Base-by-base conservation (phyloP, 148 eudicot genomes). In the Cornus florida region DNA sequence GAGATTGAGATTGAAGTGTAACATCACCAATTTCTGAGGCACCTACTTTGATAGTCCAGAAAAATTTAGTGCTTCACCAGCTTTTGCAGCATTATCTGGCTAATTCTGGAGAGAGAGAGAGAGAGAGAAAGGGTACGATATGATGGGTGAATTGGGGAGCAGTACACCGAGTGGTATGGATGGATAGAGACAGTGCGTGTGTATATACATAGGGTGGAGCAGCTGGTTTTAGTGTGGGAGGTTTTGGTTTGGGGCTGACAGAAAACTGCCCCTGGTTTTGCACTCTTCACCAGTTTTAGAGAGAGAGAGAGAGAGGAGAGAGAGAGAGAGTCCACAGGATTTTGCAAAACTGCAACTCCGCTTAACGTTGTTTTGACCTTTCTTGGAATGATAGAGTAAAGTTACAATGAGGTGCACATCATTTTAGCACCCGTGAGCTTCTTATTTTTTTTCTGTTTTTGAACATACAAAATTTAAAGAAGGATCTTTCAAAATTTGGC, bases 251-350 rank as follows among this genome's bases (percentile, higher is more conserved):
- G 28, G 60, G 22, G 79, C 59, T 16, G 76, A 83, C 84, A 73
- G 88, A 77, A 87, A 80, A 84, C 84, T 82, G 89, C 91, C 91
- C 91, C 81, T 91, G 84, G 94, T 89, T 87, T 91, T 87, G 80
- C 69, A 32, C 77, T 35, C 59, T 53, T 38, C 69, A 74, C 39
- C 75, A 43, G 65, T 6, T n/a, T 62, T 62, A 72, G 76, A 64
- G 82, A 75, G 71, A 13, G 12, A 75, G 83, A 13, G 12, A 75
- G 83, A 13, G 12, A 75, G 83, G n/a, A 76, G 77, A 33, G 48
- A 20, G 46, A 12, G 65, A 14, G 17, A 13, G 12, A 75, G 83
- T 64, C 64, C 86, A 86, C 86, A 68, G 88, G 74, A 81, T 81
- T 81, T 12, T 10, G 3, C 48, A 22, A 75, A 79, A 79, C 80